Evolutionary conservation across 441 rosid species (phyloP).

Genomic region (Corymbia citriodora): DNA sequence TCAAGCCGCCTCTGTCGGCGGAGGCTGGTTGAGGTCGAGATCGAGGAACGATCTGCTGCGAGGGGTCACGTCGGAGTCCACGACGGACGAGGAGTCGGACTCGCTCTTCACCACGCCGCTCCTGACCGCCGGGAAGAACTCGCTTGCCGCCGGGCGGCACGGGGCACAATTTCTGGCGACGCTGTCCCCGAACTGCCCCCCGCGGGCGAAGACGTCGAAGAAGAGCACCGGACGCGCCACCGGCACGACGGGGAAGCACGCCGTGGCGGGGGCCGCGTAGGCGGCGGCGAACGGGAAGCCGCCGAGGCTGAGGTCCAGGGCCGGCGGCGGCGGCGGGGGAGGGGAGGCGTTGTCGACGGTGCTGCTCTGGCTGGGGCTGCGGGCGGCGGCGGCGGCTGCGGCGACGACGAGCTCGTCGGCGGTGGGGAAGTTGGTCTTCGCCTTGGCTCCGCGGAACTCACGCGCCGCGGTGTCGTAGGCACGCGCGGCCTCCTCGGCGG

Average conservation of each 20-base stretch:
- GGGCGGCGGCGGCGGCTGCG: not conserved
- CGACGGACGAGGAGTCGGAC: not conserved
- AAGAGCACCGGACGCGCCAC: conserved; percentile 30
- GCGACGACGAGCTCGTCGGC: conserved; percentile 5
- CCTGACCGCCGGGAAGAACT: not conserved
- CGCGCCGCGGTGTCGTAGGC: conserved; percentile 13
- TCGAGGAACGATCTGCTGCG: not conserved
- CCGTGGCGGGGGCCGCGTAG: not conserved
- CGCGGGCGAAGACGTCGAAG: conserved; percentile 32
- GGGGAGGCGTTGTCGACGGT: conserved; percentile 11
- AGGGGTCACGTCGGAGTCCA: not conserved
- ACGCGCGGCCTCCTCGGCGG: conserved; percentile 14
- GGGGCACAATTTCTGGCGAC: not conserved
- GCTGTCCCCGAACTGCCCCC: not conserved
- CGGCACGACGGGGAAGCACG: conserved; percentile 5
- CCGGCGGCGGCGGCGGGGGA: not conserved
- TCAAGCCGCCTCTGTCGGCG: conserved; percentile 7
- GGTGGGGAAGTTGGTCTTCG: conserved; percentile 13
- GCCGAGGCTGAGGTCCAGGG: conserved; percentile 13
- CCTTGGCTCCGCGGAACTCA: conserved; percentile 13
- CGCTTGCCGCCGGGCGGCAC: conserved; percentile 14
- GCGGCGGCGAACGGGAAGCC: not conserved
- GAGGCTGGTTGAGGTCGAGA: conserved; percentile 13
- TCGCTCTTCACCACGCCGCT: conserved; percentile 6
- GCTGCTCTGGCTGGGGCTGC: conserved; percentile 21